A percentile compares a stretch with the other conserved stretches of the same genome.
phyloP scores from a whole-genome alignment of 345 rosid genomes.

The Dipteronia dyeriana region DNA sequence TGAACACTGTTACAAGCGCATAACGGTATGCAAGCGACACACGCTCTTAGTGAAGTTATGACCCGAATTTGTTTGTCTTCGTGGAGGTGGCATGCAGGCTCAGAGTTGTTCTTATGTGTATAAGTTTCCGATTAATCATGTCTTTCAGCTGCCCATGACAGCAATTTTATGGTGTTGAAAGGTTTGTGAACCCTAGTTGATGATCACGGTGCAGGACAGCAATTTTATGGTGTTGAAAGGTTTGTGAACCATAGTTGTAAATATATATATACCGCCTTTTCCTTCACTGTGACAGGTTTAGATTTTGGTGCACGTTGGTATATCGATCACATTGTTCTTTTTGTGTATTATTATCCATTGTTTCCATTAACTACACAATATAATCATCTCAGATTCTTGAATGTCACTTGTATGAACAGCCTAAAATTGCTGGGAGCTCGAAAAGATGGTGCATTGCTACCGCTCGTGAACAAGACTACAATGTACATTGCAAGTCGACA shows the following conservation, averaged over 20 bases:
- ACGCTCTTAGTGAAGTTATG: neutral
- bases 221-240: neutral
- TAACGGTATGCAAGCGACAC: too few species aligned
- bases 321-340: neutral
- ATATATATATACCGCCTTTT: neutral
- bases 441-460: slow-evolving; percentile 72
- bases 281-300: neutral
- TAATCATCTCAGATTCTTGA: neutral
- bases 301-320: neutral
- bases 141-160: neutral
- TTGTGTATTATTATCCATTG: too few species aligned
- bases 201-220: neutral
- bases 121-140: neutral
- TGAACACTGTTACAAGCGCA: neutral
- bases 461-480: slow-evolving; percentile 78
- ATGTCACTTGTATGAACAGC: slow-evolving; percentile 35
- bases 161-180: neutral
- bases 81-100: neutral
- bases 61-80: neutral
- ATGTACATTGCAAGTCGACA: slow-evolving; percentile 51
- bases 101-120: neutral
- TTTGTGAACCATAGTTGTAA: neutral
- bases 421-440: slow-evolving; percentile 66
- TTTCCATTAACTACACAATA: neutral
- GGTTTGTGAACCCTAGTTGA: neutral